Percentiles rank a stretch among this genome's conserved stretches.
These are phyloP conservation scores for Trichoderma koningiopsis DNA, from an alignment of 2,329 filamentous ascomycete genomes.

Conservation along the genomic window DNA sequence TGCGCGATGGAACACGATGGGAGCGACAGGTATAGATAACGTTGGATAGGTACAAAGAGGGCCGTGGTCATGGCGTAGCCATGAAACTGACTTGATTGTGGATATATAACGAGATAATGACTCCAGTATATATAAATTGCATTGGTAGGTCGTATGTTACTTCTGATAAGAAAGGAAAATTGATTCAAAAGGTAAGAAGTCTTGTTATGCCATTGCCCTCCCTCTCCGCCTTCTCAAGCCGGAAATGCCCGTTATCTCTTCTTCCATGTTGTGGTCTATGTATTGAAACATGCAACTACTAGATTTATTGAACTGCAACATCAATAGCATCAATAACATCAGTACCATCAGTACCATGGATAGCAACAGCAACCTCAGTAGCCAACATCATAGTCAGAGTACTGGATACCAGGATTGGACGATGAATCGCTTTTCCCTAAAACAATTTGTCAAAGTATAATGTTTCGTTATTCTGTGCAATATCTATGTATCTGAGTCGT, in stretches of 20 bases:
- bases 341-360: too few relatives aligned
- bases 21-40: not conserved
- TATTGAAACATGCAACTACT: too few relatives aligned
- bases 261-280: not conserved
- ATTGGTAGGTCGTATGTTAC: not conserved
- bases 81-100: not conserved
- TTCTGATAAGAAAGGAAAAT: not conserved
- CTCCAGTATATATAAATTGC: not conserved
- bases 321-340: too few relatives aligned
- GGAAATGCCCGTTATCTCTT: not conserved
- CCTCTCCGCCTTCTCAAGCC: not conserved
- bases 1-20: not conserved
- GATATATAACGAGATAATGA: not conserved
- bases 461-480: not conserved
- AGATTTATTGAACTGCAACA: too few relatives aligned
- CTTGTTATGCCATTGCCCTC: not conserved
- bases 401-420: too few relatives aligned
- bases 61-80: not conserved
- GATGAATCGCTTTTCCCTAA: too few relatives aligned
- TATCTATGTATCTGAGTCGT: slow-evolving; percentile 10
- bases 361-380: too few relatives aligned
- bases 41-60: not conserved
- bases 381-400: too few relatives aligned
- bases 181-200: not conserved
- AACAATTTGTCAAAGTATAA: not conserved